These are phyloP conservation scores for Gamsiella multidivaricata DNA, from an alignment of 192 early-diverging fungal species.

Conservation along the genomic window DNA sequence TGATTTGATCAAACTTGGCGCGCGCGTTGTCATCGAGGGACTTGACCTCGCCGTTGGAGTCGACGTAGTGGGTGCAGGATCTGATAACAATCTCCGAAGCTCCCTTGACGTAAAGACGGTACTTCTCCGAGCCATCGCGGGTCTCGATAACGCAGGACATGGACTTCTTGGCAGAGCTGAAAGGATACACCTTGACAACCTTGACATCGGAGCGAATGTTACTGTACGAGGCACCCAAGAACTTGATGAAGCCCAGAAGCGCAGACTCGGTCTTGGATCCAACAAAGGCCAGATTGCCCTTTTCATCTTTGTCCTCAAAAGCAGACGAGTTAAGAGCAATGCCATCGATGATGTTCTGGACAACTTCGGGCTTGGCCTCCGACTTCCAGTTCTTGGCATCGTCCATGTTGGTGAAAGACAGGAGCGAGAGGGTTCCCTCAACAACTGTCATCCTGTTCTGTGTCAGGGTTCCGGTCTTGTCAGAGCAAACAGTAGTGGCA, in stretches of 20 bases:
- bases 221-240: conserved; percentile 72
- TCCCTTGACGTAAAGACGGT: conserved; percentile 79
- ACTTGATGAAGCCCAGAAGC: conserved; percentile 73
- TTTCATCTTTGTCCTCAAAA: conserved; percentile 75
- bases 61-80: conserved; percentile 69
- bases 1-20: conserved; percentile 59
- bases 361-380: conserved; percentile 56
- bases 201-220: conserved; percentile 59
- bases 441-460: conserved; percentile 88
- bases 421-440: conserved; percentile 64
- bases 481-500: conserved; percentile 84
- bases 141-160: conserved; percentile 81
- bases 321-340: conserved; percentile 83
- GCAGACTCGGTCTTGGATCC: conserved; percentile 89
- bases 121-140: conserved; percentile 45
- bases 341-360: conserved; percentile 61
- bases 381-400: conserved; percentile 63
- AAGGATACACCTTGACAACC: conserved; percentile 83
- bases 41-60: conserved; percentile 60
- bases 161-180: conserved; percentile 89
- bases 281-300: conserved; percentile 68
- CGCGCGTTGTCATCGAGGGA: conserved; percentile 58
- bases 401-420: conserved; percentile 53
- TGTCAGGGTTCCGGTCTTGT: conserved; percentile 91
- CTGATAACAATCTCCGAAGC: conserved; percentile 84